Evolutionary conservation across 1,284 basidiomycete species (phyloP).

Genomic region (Rhodotorula sp.): DNA sequence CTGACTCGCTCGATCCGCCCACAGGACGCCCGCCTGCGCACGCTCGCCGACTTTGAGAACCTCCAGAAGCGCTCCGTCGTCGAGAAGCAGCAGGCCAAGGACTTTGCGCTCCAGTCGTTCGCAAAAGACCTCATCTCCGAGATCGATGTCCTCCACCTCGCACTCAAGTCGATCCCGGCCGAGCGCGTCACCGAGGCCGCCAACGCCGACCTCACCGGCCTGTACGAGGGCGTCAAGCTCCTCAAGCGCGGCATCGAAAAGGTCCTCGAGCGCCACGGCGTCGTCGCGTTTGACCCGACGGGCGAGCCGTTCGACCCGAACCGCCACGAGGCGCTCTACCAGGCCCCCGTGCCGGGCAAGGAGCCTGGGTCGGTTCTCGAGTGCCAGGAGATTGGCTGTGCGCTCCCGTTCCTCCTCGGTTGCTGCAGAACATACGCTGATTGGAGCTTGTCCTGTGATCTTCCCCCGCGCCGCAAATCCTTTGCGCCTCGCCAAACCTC

Average conservation of each 20-base stretch:
- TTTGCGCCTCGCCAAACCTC: background rate
- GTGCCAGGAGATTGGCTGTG: slow-evolving; percentile 80
- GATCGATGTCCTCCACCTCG: slow-evolving; percentile 85
- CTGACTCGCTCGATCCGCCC: background rate
- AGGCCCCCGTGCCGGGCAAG: slow-evolving; percentile 83
- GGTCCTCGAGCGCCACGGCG: slow-evolving; percentile 86
- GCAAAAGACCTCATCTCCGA: slow-evolving; percentile 86
- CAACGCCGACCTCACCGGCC: slow-evolving; percentile 63
- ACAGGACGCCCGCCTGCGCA: slow-evolving; percentile 47
- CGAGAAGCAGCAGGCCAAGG: slow-evolving; percentile 87
- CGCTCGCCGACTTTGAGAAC: slow-evolving; percentile 85
- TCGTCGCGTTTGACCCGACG: slow-evolving; percentile 86
- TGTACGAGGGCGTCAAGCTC: slow-evolving; percentile 85
- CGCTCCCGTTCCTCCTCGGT: background rate
- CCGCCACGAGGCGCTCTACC: slow-evolving; percentile 90
- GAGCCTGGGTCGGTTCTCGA: slow-evolving; percentile 87
- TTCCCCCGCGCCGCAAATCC: no score
- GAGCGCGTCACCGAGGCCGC: slow-evolving; percentile 55
- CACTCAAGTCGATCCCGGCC: slow-evolving; percentile 75
- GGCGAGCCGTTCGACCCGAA: slow-evolving; percentile 95
- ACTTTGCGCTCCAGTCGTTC: slow-evolving; percentile 90
- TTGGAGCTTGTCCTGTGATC: background rate
- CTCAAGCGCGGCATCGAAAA: slow-evolving; percentile 87
- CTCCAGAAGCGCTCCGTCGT: slow-evolving; percentile 84
- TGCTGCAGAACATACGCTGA: background rate